Evolutionary conservation across 73 alveolate species (phyloP), one percentile per base, ranked within the genome.

Genomic region (Blepharisma stoltei): DNA sequence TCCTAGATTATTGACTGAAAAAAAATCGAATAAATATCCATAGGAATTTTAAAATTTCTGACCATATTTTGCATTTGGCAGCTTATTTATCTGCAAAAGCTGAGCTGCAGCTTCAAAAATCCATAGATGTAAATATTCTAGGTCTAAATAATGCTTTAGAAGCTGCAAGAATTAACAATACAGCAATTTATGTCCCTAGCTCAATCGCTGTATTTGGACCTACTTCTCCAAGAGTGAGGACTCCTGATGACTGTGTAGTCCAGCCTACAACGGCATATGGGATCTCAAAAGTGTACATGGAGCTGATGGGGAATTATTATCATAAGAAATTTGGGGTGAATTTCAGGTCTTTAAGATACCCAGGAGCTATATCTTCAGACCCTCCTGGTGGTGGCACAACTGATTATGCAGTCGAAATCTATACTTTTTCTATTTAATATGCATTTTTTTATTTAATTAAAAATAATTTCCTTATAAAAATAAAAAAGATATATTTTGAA

Each of bases 171-270:
- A 81, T 54, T n/a, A 6, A 54, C 81, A 71, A 84, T 23, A 54
- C 77, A 55, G 38, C 37, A 23, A 54, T 84, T 54, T 84, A 47
- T 47, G 53, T 77, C 27, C 92, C 92, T 6, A 78, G 88, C 47
- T 41, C 92, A 5, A 84, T 84, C 1, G 92, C 92, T 6, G 92
- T 80, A 21, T 84, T 84, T 54, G 92, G 92, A n/a, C 85, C 85
- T 32, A 73, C 41, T 6, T 27, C 50, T 68, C 80, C 88, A 6
- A 78, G 81, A 27, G 18, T 27, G 5, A 55, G 14, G 20, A 76
- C 83, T 20, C 83, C 83, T 21, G 81, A 50, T 71, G 84, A 78
- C 45, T 14, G 54, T n/a, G 65, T 84, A 7, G 69, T 84, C 9
- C 82, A 80, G 55, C 92, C 92, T 11, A 76, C 83, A 23, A 84